Percentiles rank a stretch among this genome's conserved stretches.
Conservation (phyloP, 1,284 basidiomycete species). For the Anthracocystis panici-leucophaei region DNA sequence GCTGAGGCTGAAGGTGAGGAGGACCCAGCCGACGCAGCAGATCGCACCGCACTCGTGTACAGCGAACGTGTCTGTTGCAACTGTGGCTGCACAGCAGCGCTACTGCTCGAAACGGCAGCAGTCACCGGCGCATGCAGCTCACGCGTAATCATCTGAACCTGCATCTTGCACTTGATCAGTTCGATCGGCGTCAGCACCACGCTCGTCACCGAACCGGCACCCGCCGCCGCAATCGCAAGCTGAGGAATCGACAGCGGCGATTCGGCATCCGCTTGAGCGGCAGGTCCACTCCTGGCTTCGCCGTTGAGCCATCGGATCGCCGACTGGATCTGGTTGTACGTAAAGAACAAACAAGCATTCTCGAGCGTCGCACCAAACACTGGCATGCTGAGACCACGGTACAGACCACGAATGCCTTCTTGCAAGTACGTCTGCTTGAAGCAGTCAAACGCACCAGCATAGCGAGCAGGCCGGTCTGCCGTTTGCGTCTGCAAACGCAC, state of each 20-base stretch:
- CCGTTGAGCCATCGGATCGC: constrained; percentile 72
- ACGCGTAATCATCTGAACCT: constrained; percentile 84
- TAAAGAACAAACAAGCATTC: constrained; percentile 87
- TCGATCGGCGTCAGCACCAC: constrained; percentile 91
- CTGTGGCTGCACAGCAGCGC: constrained; percentile 47
- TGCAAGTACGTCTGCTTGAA: constrained; percentile 59
- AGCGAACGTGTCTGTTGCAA: constrained; percentile 30
- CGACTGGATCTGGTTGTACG: constrained; percentile 85
- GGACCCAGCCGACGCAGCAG: not conserved
- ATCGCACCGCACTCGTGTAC: constrained; percentile 28
- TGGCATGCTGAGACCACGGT: constrained; percentile 82
- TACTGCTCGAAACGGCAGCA: constrained; percentile 13
- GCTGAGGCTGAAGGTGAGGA: not conserved
- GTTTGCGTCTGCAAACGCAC: constrained; percentile 68
- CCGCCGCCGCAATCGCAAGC: constrained; percentile 80
- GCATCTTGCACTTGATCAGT: constrained; percentile 94
- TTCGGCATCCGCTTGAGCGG: constrained; percentile 68
- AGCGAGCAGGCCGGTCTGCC: constrained; percentile 50
- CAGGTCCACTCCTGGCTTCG: constrained; percentile 36
- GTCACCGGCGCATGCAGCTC: constrained; percentile 67
- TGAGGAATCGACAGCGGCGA: constrained; percentile 73
- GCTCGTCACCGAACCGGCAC: constrained; percentile 83
- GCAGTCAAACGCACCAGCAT: constrained; percentile 62
- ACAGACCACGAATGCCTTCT: constrained; percentile 66
- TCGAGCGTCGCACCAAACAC: constrained; percentile 90